These are phyloP conservation scores for Cryptosporidium canis DNA, from an alignment of 169 alveolate species.

Conservation along the genomic window DNA sequence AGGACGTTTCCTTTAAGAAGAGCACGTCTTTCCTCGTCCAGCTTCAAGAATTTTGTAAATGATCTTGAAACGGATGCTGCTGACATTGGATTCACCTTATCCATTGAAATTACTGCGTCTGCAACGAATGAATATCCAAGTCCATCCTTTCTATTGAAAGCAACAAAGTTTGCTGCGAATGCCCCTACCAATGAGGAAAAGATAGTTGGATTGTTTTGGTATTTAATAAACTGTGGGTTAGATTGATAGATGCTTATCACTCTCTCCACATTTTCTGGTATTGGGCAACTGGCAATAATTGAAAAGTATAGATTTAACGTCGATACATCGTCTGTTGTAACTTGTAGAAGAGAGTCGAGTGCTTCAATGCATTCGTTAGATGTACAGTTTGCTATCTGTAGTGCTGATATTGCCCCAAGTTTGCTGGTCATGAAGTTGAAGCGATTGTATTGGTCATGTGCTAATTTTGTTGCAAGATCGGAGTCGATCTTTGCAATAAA, in stretches of 20 bases:
- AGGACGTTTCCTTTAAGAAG: background rate
- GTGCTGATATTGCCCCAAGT: slow-evolving; percentile 60
- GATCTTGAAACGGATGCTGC: slow-evolving; percentile 76
- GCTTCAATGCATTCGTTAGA: slow-evolving; percentile 35
- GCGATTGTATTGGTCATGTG: slow-evolving; percentile 21
- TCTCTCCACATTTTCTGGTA: slow-evolving; percentile 47
- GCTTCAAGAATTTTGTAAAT: slow-evolving; percentile 46
- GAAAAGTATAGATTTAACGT: slow-evolving; percentile 28
- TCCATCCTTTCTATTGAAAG: slow-evolving; percentile 82
- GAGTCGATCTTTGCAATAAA: slow-evolving; percentile 19
- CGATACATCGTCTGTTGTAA: slow-evolving; percentile 20
- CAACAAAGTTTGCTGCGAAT: slow-evolving; percentile 80
- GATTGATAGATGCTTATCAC: slow-evolving; percentile 26
- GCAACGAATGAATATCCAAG: slow-evolving; percentile 85
- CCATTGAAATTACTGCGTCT: slow-evolving; percentile 81
- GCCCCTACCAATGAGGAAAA: slow-evolving; percentile 74
- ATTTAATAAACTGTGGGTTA: slow-evolving; percentile 36
- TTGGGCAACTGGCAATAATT: slow-evolving; percentile 12
- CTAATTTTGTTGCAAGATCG: slow-evolving; percentile 26
- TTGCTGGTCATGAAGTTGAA: slow-evolving; percentile 32
- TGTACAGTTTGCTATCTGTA: slow-evolving; percentile 1
- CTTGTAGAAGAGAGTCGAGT: slow-evolving; percentile 14
- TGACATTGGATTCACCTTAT: slow-evolving; percentile 81
- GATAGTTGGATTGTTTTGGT: slow-evolving; percentile 29
- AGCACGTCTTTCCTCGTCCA: slow-evolving; percentile 5